Evolutionary conservation across 225 moss, liverwort and hornwort species (phyloP).

Genomic region (Marchantia polymorpha): DNA sequence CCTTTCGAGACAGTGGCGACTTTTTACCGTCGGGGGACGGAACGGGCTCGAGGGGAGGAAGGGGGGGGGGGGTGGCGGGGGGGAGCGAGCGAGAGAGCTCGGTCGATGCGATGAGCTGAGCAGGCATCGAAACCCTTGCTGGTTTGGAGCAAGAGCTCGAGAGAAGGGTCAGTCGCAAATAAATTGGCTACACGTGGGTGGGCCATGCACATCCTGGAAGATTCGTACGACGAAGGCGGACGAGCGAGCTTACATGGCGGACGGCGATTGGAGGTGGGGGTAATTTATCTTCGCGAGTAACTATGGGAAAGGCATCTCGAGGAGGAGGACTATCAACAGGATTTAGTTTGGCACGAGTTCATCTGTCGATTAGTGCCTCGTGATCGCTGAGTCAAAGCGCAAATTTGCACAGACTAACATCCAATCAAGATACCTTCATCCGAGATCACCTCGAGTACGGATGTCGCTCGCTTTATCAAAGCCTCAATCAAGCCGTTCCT

Average conservation of each 20-base stretch:
- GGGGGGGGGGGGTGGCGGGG: no score
- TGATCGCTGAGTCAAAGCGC: background rate
- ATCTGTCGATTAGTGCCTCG: background rate
- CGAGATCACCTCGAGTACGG: background rate
- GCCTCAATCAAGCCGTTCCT: background rate
- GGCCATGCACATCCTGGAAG: constrained; percentile 1
- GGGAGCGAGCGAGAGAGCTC: no score
- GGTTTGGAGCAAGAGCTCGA: background rate
- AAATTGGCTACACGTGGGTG: constrained; percentile 1
- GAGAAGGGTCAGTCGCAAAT: background rate
- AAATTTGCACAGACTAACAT: background rate
- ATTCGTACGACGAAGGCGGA: background rate
- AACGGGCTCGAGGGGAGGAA: background rate
- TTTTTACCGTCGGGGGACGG: background rate
- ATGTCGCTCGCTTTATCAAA: background rate
- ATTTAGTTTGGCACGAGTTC: background rate
- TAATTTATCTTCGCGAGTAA: constrained; percentile 6
- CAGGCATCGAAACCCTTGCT: background rate
- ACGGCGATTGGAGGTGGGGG: background rate
- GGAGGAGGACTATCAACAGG: background rate
- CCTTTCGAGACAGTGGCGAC: background rate
- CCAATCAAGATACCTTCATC: background rate
- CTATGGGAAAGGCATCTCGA: background rate
- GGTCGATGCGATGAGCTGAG: no score
- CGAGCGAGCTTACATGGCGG: background rate